phyloP scores from a whole-genome alignment of 2,329 filamentous ascomycete genomes.

The Cladosporium austrohemisphaericum region DNA sequence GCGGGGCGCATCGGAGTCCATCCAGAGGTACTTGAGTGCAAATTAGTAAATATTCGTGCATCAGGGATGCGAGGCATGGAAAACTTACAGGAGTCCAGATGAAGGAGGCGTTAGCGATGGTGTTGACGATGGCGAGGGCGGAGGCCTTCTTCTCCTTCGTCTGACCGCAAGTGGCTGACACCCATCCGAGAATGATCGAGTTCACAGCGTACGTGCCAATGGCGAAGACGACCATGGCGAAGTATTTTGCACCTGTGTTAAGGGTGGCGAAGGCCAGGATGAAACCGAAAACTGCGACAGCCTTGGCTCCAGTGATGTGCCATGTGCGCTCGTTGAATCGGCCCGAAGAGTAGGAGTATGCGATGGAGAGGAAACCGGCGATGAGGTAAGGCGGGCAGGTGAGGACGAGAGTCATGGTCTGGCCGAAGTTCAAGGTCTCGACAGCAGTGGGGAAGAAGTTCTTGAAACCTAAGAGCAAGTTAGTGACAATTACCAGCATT shows the following conservation, averaged over 20 bases:
- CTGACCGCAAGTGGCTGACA: conserved; percentile 43
- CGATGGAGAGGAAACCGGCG: conserved; percentile 30
- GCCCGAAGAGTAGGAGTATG: conserved; percentile 35
- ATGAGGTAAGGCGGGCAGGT: conserved; percentile 40
- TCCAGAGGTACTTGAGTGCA: conserved; percentile 45
- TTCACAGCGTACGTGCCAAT: conserved; percentile 45
- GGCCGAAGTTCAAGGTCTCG: conserved; percentile 47
- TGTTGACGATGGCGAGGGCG: conserved; percentile 49
- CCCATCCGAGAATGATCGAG: conserved; percentile 48
- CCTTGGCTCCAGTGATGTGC: conserved; percentile 38
- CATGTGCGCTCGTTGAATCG: conserved; percentile 39
- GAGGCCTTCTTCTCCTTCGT: conserved; percentile 50
- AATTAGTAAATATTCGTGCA: not conserved
- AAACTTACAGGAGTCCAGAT: conserved; percentile 44
- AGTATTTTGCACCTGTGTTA: conserved; percentile 34
- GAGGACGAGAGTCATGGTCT: conserved; percentile 49
- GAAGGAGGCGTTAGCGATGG: conserved; percentile 47
- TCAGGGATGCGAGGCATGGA: not conserved
- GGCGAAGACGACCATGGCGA: conserved; percentile 20
- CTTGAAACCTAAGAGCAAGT: no score
- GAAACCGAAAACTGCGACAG: conserved; percentile 37
- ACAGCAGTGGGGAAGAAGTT: conserved; percentile 47
- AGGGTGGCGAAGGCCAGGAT: conserved; percentile 35
- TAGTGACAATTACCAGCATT: no score
- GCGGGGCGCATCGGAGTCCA: conserved; percentile 42